Base-by-base conservation (phyloP, 371 early-diverging fungal species). In the Batrachochytrium dendrobatidis region DNA sequence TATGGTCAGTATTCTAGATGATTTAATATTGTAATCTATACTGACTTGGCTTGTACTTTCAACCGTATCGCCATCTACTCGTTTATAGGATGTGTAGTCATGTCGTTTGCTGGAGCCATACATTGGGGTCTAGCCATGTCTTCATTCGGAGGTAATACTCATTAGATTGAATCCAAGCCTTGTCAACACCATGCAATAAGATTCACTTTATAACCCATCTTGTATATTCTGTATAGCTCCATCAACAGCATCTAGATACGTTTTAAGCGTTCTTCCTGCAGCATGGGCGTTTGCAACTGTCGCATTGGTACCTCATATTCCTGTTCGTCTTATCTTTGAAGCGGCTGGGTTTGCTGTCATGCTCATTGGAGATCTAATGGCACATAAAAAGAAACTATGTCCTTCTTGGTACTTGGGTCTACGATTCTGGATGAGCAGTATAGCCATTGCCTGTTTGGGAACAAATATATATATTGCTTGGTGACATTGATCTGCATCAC, bases 91-190 rank as follows among this genome's bases (percentile, higher is more conserved):
- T 15, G 52, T 5, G 22, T 22, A n/a, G 56, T 64, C 32, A 39
- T 64, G 17, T 55, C 56, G 5, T 64, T 64, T 52, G 56, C 60
- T 55, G 65, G 65, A 15, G 65, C 65, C 17, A 61, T 64, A 7
- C 60, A 64, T 34, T 64, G 65, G 65, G 65, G 65, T 7, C 35
- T 60, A 17, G 65, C 65, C 24, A 64, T 64, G 65, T 51, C 61
- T 8, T 57, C 49, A 30, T 62, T 55, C 45, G 61, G 55, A 4
- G 6, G 57, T 56, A 60, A 53, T 71, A 69, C 1, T n/a, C n/a
- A n/a, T n/a, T n/a, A n/a, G n/a, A n/a, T n/a, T n/a, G n/a, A n/a
- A n/a, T n/a, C n/a, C n/a, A n/a, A n/a, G n/a, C n/a, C n/a, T n/a
- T n/a, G n/a, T n/a, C n/a, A n/a, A n/a, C n/a, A n/a, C n/a, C n/a